A percentile compares a stretch with the other conserved stretches of the same genome.
phyloP scores from a whole-genome alignment of 768 basidiomycete species.

The Mycena polygramma region DNA sequence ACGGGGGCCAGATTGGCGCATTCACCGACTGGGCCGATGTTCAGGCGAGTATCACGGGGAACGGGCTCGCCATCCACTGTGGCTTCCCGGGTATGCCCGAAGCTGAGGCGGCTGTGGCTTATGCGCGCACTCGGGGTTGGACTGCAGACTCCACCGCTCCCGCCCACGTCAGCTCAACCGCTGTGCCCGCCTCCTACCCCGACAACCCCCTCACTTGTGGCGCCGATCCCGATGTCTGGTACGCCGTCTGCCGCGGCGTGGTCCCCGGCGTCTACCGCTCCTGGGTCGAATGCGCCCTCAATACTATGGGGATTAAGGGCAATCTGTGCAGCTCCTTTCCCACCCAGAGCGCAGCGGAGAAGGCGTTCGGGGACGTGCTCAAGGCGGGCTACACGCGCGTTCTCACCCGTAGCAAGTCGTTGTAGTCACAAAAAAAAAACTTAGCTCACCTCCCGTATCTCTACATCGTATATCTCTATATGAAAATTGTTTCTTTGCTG shows the following conservation, averaged over 20 bases:
- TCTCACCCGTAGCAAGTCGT: no score
- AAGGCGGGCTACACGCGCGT: no score
- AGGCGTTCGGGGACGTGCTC: no score
- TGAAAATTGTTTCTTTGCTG: no score
- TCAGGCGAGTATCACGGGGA: neutral
- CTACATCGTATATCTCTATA: no score
- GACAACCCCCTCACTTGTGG: neutral
- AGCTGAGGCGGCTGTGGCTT: neutral
- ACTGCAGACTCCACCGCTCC: neutral
- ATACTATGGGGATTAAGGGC: neutral
- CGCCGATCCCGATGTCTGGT: neutral
- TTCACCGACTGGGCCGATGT: neutral
- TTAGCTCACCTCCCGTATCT: no score
- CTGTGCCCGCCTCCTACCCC: neutral
- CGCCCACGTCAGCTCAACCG: neutral
- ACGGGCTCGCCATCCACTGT: neutral
- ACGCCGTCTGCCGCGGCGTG: neutral
- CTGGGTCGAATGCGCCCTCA: neutral
- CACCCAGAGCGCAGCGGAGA: neutral
- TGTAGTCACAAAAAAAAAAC: no score
- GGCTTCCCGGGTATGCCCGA: neutral
- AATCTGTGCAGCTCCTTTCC: neutral
- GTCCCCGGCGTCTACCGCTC: neutral
- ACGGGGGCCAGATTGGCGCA: neutral
- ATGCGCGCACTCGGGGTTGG: conserved; percentile 5